A percentile compares a stretch with the other conserved stretches of the same genome.
Conservation (phyloP, 1,284 basidiomycete species). For the Cryptococcus deneoformans region DNA sequence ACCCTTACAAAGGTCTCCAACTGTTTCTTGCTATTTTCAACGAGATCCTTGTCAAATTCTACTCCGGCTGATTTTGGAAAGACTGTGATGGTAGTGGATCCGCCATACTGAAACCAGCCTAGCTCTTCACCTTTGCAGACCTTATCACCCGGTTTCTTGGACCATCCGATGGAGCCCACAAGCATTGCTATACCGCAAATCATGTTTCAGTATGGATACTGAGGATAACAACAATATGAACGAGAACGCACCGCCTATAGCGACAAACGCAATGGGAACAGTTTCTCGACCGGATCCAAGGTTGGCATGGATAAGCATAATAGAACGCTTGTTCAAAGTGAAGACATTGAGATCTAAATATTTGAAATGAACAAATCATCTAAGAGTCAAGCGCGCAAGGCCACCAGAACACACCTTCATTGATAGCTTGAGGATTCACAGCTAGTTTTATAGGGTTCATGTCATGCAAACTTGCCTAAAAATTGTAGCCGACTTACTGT, state of each 20-base stretch:
- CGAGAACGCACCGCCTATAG: conserved; percentile 39
- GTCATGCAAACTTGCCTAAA: not conserved
- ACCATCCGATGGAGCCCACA: conserved; percentile 54
- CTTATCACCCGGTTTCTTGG: conserved; percentile 45
- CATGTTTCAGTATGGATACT: not conserved
- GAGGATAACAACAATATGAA: conserved; percentile 1
- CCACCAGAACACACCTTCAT: conserved; percentile 50
- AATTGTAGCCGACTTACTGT: conserved; percentile 30
- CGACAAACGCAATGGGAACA: conserved; percentile 43
- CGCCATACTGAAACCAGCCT: conserved; percentile 53
- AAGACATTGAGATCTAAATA: conserved; percentile 37
- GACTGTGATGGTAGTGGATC: conserved; percentile 60
- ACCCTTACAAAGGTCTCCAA: conserved; percentile 73
- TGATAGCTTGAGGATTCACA: conserved; percentile 69
- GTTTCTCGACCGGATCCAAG: conserved; percentile 39
- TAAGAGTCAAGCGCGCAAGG: not conserved
- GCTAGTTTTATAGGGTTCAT: conserved; percentile 15
- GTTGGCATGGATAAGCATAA: conserved; percentile 46
- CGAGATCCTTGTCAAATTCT: conserved; percentile 64
- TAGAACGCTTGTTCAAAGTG: conserved; percentile 37
- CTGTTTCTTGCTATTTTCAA: conserved; percentile 57
- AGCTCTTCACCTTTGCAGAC: conserved; percentile 53
- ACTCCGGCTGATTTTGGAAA: conserved; percentile 57
- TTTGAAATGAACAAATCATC: not conserved
- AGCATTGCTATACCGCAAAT: conserved; percentile 53